A percentile compares a stretch with the other conserved stretches of the same genome.
Evolutionary conservation across 2,329 filamentous ascomycete species (phyloP).

Genomic region (Cadophora malorum): DNA sequence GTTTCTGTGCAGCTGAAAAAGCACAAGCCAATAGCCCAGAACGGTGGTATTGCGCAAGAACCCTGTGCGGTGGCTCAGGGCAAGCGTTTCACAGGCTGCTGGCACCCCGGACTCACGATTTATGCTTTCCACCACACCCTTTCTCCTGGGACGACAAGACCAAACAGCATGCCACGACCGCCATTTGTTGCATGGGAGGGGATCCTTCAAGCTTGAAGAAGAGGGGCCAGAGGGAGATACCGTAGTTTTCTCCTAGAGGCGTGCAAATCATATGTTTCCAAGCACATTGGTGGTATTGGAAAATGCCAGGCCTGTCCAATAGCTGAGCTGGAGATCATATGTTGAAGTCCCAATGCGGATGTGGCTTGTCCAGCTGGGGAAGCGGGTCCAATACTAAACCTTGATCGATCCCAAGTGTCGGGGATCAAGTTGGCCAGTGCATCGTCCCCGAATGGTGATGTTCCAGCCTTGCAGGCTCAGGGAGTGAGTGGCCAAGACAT

Average conservation of each 20-base stretch:
- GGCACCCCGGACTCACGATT: constrained; percentile 15
- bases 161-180: not conserved
- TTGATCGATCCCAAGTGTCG: constrained; percentile 19
- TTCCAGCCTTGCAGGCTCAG: constrained; percentile 9
- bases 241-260: not conserved
- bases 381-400: constrained; percentile 21
- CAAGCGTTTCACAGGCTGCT: constrained; percentile 24
- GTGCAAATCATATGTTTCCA: constrained; percentile 1
- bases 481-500: not conserved
- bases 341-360: not conserved
- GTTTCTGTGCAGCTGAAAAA: constrained; percentile 28
- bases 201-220: not conserved
- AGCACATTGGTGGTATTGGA: not conserved
- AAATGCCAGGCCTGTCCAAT: not conserved
- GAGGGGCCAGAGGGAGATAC: not conserved
- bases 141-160: not conserved
- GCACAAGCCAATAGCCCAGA: not conserved
- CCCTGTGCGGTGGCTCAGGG: constrained; percentile 15
- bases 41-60: constrained; percentile 18
- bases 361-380: not conserved
- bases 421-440: constrained; percentile 18
- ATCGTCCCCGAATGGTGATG: constrained; percentile 11
- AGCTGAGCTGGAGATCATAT: not conserved
- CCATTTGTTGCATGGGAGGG: not conserved
- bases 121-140: constrained; percentile 21